Base-by-base conservation (phyloP, 495 filamentous ascomycete species). In the Neurospora sp. region DNA sequence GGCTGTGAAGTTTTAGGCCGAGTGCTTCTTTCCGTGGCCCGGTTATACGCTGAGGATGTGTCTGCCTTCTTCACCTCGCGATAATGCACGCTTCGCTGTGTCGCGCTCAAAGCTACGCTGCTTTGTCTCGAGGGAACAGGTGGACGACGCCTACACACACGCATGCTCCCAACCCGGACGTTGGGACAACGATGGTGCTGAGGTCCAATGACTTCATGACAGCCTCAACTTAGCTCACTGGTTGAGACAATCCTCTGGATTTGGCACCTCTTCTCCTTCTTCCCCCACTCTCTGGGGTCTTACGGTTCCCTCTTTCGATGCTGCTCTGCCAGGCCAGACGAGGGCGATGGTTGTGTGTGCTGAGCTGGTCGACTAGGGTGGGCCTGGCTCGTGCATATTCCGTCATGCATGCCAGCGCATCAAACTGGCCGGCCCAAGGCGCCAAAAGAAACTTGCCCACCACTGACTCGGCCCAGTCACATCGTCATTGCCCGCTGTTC, bases 331-430 rank as follows among this genome's bases (percentile, higher is more conserved):
- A 72, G 48, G 70, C 61, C 65, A 70, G 74, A 68, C 74, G 27
- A 73, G 70, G 70, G 74, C 73, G 45, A 65, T 65, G 74, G 69
- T 74, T 48, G 73, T 75, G 78, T 74, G 53, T 45, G 80, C 77
- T 82, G 80, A 80, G 78, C 70, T 82, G 80, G 80, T 78, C 77
- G 74, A 75, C 79, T 73, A 69, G 53, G 83, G 83, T 85, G 83
- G 83, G 80, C 81, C 84, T 82, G 78, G 81, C 80, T 83, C 80
- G 78, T 86, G 84, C 84, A 85, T 85, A 83, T 85, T 81, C 84
- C 83, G 84, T 84, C 83, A 86, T 86, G 84, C 84, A 86, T 86
- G 84, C 84, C 84, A 86, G 82, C 84, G 83, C 84, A 86, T 86
- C 84, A 86, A 83, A 75, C 74, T 78, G 80, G 79, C 79, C 81